A percentile compares a stretch with the other conserved stretches of the same genome.
Evolutionary conservation across 257 asterid species (phyloP).

Genomic region (Rehmannia glutinosa): DNA sequence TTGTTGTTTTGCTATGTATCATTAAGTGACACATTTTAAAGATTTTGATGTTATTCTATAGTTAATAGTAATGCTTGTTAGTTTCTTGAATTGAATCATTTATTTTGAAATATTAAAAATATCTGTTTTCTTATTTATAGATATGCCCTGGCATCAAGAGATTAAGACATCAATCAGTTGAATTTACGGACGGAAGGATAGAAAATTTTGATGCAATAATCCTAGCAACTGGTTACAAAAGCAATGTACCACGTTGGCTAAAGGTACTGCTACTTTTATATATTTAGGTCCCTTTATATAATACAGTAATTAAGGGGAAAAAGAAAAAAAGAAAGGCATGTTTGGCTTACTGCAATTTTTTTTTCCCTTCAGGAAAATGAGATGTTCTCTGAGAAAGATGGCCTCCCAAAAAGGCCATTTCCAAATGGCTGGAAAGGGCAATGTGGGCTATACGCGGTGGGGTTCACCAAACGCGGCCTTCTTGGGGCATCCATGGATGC

Average conservation of each 20-base stretch:
- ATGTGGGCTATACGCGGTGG: slow-evolving; percentile 83
- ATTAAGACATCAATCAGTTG: slow-evolving; percentile 37
- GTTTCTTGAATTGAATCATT: not conserved
- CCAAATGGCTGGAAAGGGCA: slow-evolving; percentile 98
- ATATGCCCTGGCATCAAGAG: slow-evolving; percentile 49
- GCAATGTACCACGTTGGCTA: slow-evolving; percentile 72
- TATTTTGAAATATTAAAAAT: not conserved
- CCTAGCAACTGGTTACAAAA: slow-evolving; percentile 71
- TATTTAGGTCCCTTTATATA: no score
- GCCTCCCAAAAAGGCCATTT: slow-evolving; percentile 83
- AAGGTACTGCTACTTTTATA: slow-evolving; percentile 31
- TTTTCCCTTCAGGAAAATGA: slow-evolving; percentile 45
- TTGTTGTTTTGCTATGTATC: not conserved
- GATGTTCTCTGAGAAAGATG: slow-evolving; percentile 85
- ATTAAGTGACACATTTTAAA: no score
- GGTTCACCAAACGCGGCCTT: slow-evolving; percentile 97
- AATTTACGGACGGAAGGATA: slow-evolving; percentile 47
- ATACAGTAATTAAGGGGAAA: no score
- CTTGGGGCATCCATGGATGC: slow-evolving; percentile 97
- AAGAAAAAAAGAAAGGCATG: slow-evolving; percentile 13
- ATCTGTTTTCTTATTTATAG: slow-evolving; percentile 19
- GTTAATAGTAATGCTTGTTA: not conserved
- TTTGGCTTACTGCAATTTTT: slow-evolving; percentile 13
- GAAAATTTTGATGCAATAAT: slow-evolving; percentile 57
- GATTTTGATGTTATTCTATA: no score